Conservation (phyloP, 2,329 filamentous ascomycete species). For the Cryphonectria carpinicola region DNA sequence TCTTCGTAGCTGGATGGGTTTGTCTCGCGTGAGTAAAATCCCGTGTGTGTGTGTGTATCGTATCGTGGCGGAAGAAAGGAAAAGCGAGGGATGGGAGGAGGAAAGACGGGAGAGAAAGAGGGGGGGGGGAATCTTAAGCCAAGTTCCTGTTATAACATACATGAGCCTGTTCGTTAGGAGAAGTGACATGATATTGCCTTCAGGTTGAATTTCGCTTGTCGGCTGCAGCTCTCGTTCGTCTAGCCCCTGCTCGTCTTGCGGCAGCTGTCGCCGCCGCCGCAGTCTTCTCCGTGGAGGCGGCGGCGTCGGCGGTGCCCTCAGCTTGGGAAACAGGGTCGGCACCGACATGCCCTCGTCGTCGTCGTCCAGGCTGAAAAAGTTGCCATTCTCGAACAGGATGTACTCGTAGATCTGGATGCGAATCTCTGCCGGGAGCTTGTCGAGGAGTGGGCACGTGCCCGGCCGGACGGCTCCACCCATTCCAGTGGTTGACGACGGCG, state of each 20-base stretch:
- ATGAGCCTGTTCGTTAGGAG: conserved; percentile 26
- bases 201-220: neutral
- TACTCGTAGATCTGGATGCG: conserved; percentile 29
- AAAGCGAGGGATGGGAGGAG: neutral
- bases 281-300: neutral
- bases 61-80: neutral
- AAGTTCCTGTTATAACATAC: too few species aligned
- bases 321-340: conserved; percentile 26
- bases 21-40: neutral
- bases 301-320: conserved; percentile 15
- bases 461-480: conserved; percentile 16
- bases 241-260: conserved; percentile 1
- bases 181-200: conserved; percentile 25
- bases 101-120: too few species aligned
- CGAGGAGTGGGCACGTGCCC: conserved; percentile 23
- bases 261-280: neutral
- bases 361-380: conserved; percentile 28
- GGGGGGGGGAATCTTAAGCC: too few species aligned
- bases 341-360: conserved; percentile 28
- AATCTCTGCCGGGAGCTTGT: conserved; percentile 26
- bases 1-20: conserved; percentile 23
- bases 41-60: neutral
- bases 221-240: conserved; percentile 8
- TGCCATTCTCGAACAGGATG: conserved; percentile 28
- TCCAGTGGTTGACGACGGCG: neutral